phyloP scores from a whole-genome alignment of 179 eudicot species.

The Drosera spatulata region DNA sequence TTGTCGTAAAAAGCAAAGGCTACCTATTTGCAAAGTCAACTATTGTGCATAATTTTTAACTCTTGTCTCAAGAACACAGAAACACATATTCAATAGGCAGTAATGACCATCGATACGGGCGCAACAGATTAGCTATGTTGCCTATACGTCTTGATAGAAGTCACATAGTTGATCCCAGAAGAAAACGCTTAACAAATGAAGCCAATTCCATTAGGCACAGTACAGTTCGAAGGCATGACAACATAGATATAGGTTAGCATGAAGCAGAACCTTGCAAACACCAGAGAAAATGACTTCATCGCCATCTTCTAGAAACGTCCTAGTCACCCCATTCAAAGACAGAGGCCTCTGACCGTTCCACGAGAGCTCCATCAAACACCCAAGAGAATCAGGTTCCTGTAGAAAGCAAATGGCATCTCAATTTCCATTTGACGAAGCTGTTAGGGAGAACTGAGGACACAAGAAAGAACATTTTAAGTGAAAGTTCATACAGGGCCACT shows the following conservation, averaged over 20 bases:
- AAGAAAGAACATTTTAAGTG: not conserved
- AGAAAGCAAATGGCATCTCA: not conserved
- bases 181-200: not conserved
- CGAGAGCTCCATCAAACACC: constrained; percentile 83
- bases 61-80: not conserved
- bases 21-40: not conserved
- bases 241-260: not conserved
- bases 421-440: not conserved
- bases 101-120: too few species aligned
- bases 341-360: constrained; percentile 82
- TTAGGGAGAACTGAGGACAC: not conserved
- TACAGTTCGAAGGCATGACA: not conserved
- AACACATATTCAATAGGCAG: not conserved
- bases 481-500: constrained; percentile 73
- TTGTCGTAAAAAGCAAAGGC: not conserved
- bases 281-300: constrained; percentile 82
- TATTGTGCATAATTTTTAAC: too few species aligned
- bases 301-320: constrained; percentile 86
- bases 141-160: not conserved
- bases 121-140: not conserved
- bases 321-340: constrained; percentile 45
- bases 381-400: constrained; percentile 81
- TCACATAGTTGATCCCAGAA: not conserved
- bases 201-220: not conserved
- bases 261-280: constrained; percentile 50